These are phyloP conservation scores for Helenozyma rhizophorensis DNA, from an alignment of 805 yeast genomes.

Conservation along the genomic window DNA sequence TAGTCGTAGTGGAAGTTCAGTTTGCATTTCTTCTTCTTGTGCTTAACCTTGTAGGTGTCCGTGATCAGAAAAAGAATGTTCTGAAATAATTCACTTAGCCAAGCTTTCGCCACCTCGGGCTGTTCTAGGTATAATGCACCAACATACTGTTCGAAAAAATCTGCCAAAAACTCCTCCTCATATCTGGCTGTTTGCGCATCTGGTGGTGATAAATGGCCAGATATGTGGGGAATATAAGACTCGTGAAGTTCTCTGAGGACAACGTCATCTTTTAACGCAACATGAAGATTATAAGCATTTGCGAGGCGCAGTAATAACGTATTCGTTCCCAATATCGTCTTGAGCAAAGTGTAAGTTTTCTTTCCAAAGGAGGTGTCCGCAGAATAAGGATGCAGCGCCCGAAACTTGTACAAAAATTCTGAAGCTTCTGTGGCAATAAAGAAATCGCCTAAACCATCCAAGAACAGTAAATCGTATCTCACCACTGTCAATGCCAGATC, in stretches of 20 bases:
- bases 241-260: conserved; percentile 18
- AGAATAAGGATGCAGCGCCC: conserved; percentile 12
- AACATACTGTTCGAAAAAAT: conserved; percentile 39
- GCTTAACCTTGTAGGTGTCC: conserved; percentile 11
- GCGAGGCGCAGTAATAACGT: conserved; percentile 34
- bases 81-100: conserved; percentile 29
- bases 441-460: conserved; percentile 41
- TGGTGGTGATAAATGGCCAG: too few species aligned
- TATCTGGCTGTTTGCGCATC: conserved; percentile 14
- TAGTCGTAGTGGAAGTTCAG: conserved; percentile 16
- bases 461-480: conserved; percentile 32
- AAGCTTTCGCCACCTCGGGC: conserved; percentile 32
- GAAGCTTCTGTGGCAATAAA: conserved; percentile 35
- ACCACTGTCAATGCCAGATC: conserved; percentile 19
- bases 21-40: conserved; percentile 4
- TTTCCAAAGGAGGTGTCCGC: conserved; percentile 19
- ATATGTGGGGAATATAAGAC: conserved; percentile 25
- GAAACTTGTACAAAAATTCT: conserved; percentile 27
- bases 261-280: conserved; percentile 29
- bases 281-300: conserved; percentile 30
- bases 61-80: conserved; percentile 26
- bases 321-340: conserved; percentile 39
- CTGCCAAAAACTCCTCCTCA: conserved; percentile 40
- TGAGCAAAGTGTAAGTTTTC: conserved; percentile 24
- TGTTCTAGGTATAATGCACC: conserved; percentile 38